Conservation (phyloP, 2,329 filamentous ascomycete genomes). For the Dryadomyces quercus-mongolicae region DNA sequence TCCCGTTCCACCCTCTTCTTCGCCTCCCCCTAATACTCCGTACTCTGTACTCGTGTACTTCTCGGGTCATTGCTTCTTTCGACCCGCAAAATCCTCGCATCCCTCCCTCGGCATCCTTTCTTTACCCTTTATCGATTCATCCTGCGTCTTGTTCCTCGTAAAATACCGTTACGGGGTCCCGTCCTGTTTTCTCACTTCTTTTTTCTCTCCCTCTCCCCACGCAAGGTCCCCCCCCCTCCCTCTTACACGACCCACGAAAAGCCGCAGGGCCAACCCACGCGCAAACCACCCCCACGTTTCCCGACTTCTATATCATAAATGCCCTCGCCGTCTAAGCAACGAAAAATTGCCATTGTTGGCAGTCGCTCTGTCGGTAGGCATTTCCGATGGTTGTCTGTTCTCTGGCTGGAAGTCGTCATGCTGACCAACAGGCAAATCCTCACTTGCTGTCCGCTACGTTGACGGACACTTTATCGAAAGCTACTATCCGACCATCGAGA, state of each 20-base stretch:
- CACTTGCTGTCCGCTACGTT: constrained; percentile 90
- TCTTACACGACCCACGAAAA: neutral
- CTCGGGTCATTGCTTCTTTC: neutral
- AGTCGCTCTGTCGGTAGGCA: constrained; percentile 71
- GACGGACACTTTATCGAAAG: constrained; percentile 97
- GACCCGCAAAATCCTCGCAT: neutral
- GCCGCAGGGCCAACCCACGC: neutral
- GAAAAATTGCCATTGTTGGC: constrained; percentile 92
- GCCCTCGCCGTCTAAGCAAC: constrained; percentile 59
- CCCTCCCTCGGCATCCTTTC: neutral
- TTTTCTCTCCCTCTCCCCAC: neutral
- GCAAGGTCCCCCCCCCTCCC: neutral
- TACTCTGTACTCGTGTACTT: neutral
- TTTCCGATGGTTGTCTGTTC: constrained; percentile 6
- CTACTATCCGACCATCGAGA: constrained; percentile 98
- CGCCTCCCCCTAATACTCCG: neutral
- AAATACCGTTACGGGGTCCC: neutral
- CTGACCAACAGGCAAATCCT: constrained; percentile 68
- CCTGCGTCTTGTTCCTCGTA: neutral
- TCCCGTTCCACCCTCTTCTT: neutral
- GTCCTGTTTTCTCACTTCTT: neutral
- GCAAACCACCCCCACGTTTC: constrained; percentile 6
- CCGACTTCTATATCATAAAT: constrained; percentile 6
- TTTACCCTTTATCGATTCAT: neutral
- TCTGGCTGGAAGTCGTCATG: neutral